Percentiles rank a stretch among this genome's conserved stretches.
These are phyloP conservation scores for Coniochaeta sp. DNA, from an alignment of 2,329 filamentous ascomycete genomes.

Conservation along the genomic window DNA sequence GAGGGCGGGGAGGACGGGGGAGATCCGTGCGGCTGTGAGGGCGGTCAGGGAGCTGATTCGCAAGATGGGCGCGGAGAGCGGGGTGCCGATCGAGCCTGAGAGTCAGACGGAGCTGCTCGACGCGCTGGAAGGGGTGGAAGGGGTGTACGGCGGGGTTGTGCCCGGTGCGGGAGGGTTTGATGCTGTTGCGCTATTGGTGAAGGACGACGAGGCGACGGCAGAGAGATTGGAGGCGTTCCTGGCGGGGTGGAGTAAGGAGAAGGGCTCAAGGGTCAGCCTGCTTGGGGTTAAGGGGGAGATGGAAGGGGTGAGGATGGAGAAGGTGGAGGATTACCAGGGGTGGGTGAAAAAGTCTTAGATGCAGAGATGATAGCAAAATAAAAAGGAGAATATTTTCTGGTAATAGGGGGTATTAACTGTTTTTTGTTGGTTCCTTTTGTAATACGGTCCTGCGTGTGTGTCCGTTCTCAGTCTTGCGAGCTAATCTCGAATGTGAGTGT, in stretches of 20 bases:
- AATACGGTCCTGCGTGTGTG: neutral
- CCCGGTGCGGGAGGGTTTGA: constrained; percentile 93
- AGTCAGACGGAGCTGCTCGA: constrained; percentile 82
- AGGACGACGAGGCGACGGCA: constrained; percentile 62
- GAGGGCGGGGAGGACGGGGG: constrained; percentile 35
- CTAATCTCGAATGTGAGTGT: neutral
- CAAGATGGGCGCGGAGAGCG: constrained; percentile 65
- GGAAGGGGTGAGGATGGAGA: constrained; percentile 52
- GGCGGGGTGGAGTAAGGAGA: constrained; percentile 53
- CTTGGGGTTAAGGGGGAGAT: constrained; percentile 66
- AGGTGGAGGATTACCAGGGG: constrained; percentile 31
- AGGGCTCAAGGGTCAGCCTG: constrained; percentile 58
- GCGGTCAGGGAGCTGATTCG: constrained; percentile 57
- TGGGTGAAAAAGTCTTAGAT: constrained; percentile 27
- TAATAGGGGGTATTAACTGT: neutral
- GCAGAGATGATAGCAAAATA: neutral
- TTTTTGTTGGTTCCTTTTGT: neutral
- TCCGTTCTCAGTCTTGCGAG: neutral
- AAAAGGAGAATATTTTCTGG: neutral
- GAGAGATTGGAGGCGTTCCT: constrained; percentile 54
- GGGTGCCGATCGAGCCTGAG: constrained; percentile 81
- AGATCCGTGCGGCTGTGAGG: constrained; percentile 39
- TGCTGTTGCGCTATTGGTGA: constrained; percentile 73
- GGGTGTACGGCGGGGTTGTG: constrained; percentile 85
- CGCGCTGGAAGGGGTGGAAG: constrained; percentile 59